Evolutionary conservation across 1,284 basidiomycete species (phyloP), one percentile per base, ranked within the genome.

Genomic region (Inonotus obliquus): DNA sequence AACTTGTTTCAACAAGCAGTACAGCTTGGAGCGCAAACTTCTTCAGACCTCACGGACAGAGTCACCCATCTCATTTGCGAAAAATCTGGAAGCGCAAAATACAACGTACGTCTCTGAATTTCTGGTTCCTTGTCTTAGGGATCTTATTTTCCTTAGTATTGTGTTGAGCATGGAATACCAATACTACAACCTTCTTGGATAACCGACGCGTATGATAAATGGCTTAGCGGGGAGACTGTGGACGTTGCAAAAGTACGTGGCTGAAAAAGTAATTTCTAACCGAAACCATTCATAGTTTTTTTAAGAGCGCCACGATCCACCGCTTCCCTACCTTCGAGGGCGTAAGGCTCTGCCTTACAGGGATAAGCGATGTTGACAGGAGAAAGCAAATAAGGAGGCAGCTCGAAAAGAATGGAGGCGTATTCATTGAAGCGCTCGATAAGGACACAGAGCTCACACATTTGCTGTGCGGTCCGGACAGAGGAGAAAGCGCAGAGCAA

Each of bases 31-130:
- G 92, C 90, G 14, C 75, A 77, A 27, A 78, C 82, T 48, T 77
- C 81, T 9, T 80, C 74, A 21, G 85, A 89, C 60, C 85, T 94
- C 59, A 93, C 90, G 0, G 89, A 91, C 70, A 80, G 79, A 56
- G 88, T 91, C 29, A 94, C 92, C 0, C 91, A 94, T 73, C 79
- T 94, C 39, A 76, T 94, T 51, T 89, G 91, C 0, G 76, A 75
- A 29, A 75, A 75, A 17, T 84, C 87, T 64, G 89, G 88, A 5
- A 85, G 89, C 25, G 80, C 85, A n/a, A 94, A 94, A 70, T 94
- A 94, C 69, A 76, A 71, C 70, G 90, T 83, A 45, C 55, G 80
- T 72, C 21, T 49, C 39, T 48, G n/a, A 63, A 21, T 39, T 5
- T 17, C 37, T 49, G 44, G 63, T 38, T 54, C 37, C 29, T 19